Evolutionary conservation across 805 yeast genomes (phyloP).

Genomic region (Ogataea haglerorum): DNA sequence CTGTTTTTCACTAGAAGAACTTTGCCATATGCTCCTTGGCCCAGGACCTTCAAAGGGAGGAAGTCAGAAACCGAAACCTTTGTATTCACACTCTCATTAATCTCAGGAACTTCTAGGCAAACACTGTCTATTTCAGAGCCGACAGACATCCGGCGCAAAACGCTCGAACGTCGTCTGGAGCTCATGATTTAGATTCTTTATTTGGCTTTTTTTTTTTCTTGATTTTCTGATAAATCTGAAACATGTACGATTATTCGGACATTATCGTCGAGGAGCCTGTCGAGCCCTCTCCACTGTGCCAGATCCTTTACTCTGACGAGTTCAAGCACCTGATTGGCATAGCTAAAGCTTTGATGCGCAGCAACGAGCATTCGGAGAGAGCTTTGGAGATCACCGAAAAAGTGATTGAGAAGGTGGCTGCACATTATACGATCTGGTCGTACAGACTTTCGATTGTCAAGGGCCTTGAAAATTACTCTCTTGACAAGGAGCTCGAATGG

Average conservation of each 20-base stretch:
- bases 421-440: conserved; percentile 90
- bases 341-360: conserved; percentile 54
- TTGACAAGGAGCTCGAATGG: conserved; percentile 69
- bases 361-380: conserved; percentile 63
- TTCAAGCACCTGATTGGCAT: conserved; percentile 61
- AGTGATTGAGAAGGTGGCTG: conserved; percentile 70
- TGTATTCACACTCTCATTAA: conserved; percentile 9
- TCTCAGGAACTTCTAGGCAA: conserved; percentile 8
- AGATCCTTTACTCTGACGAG: conserved; percentile 68
- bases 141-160: conserved; percentile 29
- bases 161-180: conserved; percentile 27
- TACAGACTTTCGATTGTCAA: conserved; percentile 55
- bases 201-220: background rate
- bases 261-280: conserved; percentile 11
- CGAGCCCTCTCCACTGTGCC: conserved; percentile 41
- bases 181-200: conserved; percentile 1
- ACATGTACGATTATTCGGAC: conserved; percentile 16
- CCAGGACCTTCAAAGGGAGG: conserved; percentile 66
- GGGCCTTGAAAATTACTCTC: conserved; percentile 31
- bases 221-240: conserved; percentile 3
- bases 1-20: conserved; percentile 69
- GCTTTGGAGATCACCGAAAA: conserved; percentile 63
- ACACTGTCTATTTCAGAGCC: conserved; percentile 14
- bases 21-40: conserved; percentile 86
- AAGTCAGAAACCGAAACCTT: conserved; percentile 48